Evolutionary conservation across 768 basidiomycete genomes (phyloP).

Genomic region (Galerina sulciceps): DNA sequence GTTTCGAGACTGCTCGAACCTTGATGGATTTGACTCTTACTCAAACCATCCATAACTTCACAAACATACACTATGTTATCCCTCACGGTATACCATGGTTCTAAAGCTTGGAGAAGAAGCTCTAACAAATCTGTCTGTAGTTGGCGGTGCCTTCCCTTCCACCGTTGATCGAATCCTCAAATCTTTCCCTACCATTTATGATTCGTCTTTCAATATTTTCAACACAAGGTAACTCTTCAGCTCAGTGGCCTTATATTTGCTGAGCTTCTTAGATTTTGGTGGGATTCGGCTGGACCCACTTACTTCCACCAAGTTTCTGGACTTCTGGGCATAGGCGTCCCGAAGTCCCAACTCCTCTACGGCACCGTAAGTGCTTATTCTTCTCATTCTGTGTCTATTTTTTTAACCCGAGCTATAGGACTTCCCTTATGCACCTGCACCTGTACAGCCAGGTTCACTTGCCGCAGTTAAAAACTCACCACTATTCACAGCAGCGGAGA

Average conservation of each 20-base stretch:
- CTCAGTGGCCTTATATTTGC: not conserved
- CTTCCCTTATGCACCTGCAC: constrained; percentile 25
- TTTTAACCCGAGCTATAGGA: constrained; percentile 19
- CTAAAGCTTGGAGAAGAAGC: not conserved
- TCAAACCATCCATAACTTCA: constrained; percentile 28
- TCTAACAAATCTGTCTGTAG: constrained; percentile 2
- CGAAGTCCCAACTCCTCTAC: constrained; percentile 33
- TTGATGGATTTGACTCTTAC: constrained; percentile 30
- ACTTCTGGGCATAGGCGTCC: constrained; percentile 31
- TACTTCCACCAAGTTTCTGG: constrained; percentile 36
- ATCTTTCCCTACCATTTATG: constrained; percentile 28
- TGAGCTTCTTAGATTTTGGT: constrained; percentile 31
- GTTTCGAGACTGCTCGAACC: constrained; percentile 25
- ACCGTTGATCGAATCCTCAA: constrained; percentile 34
- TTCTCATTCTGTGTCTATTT: not conserved
- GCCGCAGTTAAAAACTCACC: constrained; percentile 16
- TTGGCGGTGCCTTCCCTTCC: constrained; percentile 35
- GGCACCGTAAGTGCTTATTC: constrained; percentile 28
- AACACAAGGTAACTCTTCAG: constrained; percentile 12
- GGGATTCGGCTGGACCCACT: constrained; percentile 39
- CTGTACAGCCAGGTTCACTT: constrained; percentile 16
- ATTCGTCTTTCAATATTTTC: constrained; percentile 32
- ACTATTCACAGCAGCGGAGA: constrained; percentile 15
- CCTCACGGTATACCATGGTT: not conserved
- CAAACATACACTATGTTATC: constrained; percentile 25